phyloP scores from a whole-genome alignment of 1,139 yeast species.

The Sugiyamaella paludigena region DNA sequence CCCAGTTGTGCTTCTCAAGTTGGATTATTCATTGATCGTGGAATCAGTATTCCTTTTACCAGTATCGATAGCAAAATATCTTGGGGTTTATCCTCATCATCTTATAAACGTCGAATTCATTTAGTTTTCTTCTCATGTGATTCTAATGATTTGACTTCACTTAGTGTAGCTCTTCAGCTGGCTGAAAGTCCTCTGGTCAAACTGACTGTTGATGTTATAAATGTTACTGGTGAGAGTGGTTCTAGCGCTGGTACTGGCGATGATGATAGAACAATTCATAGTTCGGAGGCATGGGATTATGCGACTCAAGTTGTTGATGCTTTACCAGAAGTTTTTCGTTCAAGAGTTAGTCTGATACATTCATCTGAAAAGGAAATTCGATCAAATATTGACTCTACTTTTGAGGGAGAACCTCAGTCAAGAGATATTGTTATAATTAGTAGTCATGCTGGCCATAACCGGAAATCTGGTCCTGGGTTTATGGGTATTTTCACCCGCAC shows the following conservation, averaged over 20 bases:
- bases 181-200: conserved; percentile 16
- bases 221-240: background rate
- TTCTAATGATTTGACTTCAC: conserved; percentile 18
- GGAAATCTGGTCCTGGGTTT: background rate
- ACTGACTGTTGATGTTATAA: conserved; percentile 18
- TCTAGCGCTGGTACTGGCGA: background rate
- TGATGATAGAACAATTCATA: conserved; percentile 14
- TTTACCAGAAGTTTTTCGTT: background rate
- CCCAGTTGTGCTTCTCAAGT: conserved; percentile 14
- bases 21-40: conserved; percentile 21
- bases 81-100: background rate
- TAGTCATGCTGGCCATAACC: conserved; percentile 1
- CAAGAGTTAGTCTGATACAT: conserved; percentile 9
- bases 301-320: conserved; percentile 4
- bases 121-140: conserved; percentile 12
- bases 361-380: conserved; percentile 7
- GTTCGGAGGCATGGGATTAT: conserved; percentile 15
- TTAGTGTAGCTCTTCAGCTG: conserved; percentile 18
- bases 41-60: conserved; percentile 17
- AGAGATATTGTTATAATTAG: conserved; percentile 8
- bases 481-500: conserved; percentile 3
- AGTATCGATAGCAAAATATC: conserved; percentile 5
- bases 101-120: conserved; percentile 13
- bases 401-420: conserved; percentile 3
- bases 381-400: background rate